A percentile compares a stretch with the other conserved stretches of the same genome.
These are phyloP conservation scores for Posidonia oceanica DNA, from an alignment of 116 monocot species.

Conservation along the genomic window DNA sequence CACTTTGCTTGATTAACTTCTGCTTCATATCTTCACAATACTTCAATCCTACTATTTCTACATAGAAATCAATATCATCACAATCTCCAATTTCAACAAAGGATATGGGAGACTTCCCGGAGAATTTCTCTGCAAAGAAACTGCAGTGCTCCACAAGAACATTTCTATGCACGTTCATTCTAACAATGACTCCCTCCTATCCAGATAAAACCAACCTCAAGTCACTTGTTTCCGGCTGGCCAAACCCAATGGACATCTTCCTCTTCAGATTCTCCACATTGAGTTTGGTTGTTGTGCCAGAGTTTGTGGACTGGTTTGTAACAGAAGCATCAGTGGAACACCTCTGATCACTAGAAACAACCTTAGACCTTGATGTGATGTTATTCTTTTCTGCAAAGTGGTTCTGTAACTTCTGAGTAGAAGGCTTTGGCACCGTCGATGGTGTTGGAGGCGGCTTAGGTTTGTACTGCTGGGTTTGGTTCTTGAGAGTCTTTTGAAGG, in stretches of 20 bases:
- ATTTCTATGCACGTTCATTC: constrained; percentile 69
- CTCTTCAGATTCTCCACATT: constrained; percentile 32
- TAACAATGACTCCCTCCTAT: constrained; percentile 69
- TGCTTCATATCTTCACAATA: constrained; percentile 81
- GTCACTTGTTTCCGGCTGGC: constrained; percentile 73
- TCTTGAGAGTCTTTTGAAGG: constrained; percentile 72
- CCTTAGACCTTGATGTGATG: constrained; percentile 26
- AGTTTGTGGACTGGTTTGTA: not conserved
- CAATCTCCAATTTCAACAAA: constrained; percentile 62
- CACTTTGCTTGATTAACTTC: constrained; percentile 72
- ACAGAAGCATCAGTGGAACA: constrained; percentile 19
- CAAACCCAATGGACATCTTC: constrained; percentile 86
- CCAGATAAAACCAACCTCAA: constrained; percentile 66
- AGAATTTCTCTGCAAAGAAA: constrained; percentile 60
- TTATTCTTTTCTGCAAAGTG: constrained; percentile 37
- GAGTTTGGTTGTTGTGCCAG: constrained; percentile 25
- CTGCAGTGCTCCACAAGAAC: constrained; percentile 61
- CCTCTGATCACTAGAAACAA: constrained; percentile 42
- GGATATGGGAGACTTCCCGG: constrained; percentile 26
- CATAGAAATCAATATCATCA: constrained; percentile 90
- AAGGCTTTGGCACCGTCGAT: not conserved
- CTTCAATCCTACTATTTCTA: constrained; percentile 86
- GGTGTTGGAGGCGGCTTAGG: constrained; percentile 19
- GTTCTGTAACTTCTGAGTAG: constrained; percentile 26
- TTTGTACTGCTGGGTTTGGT: constrained; percentile 45